Base-by-base conservation (phyloP, 257 asterid genomes). In the Plantago ovata region DNA sequence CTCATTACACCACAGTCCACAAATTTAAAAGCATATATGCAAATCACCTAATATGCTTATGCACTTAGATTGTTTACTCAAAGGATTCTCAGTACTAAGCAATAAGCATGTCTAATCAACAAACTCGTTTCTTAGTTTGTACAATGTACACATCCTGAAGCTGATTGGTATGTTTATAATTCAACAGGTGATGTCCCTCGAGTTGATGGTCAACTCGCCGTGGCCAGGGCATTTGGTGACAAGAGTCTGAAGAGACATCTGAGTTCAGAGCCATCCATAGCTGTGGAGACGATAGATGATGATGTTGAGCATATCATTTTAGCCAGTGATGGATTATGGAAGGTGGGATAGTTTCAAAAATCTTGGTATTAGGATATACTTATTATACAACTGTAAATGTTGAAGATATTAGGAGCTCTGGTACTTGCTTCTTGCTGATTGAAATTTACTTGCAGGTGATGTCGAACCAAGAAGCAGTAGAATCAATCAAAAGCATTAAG, bases 261-360 rank as follows among this genome's bases (percentile, higher is more conserved):
- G 23, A 87, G 87, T 69, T 85, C 96, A 20, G 96, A 87, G 73
- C 98, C 98, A 11, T 94, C 85, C 62, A 65, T 72, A 10, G 56
- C 77, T 23, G 56, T 81, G 1, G 80, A 78, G 77, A 54, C 45
- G 0, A 79, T 91, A 19, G 94, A 91, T 24, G 86, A 80, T 40
- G 96, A 85, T 2, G 81, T 66, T 10, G 96, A 87, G 80, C 70
- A 78, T 43, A 40, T 81, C 56, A 85, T 91, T 64, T 71, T 87
- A 73, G 98, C 96, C 15, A 91, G 98, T 21, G 98, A 91, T 65
- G 98, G 98, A 22, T 60, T 91, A 49, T 91, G 98, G 94, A 85
- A 83, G 89, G 97, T 84, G 18, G 24, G 69, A 41, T 58, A 18
- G 47, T 53, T 46, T 16, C 63, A 62, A 10, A 20, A 15, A 24